Evolutionary conservation across 1,284 basidiomycete genomes (phyloP), one percentile per base, ranked within the genome.

Genomic region (Sporisorium scitamineum): DNA sequence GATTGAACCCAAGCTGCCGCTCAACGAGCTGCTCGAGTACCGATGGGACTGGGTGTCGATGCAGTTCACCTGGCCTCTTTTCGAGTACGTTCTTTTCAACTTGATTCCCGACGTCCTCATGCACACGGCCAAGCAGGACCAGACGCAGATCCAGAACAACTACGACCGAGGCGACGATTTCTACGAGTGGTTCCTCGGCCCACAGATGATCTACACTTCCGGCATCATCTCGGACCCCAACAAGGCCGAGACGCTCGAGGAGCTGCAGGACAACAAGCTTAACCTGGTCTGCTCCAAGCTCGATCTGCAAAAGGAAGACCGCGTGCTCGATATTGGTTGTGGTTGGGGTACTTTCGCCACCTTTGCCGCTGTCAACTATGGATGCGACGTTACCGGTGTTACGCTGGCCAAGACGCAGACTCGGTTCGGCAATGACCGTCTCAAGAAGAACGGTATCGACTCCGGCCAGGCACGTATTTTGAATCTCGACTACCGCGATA

Each of bases 241-340:
- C 79, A 87, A 88, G 45, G 89, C 92, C 80, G 93, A 98, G 87
- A 92, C 94, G 16, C 90, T 99, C 61, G 97, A 99, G 86, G 90
- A 96, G 83, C 90, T 99, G 41, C 97, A 99, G 88, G 96, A 99
- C 87, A 99, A 99, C 90, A 99, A 99, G 87, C 91, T 98, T 72
- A 91, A 92, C 41, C 87, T 97, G 70, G 95, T 99, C 39, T 98
- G 96, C 88, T 92, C 92, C 83, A 99, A 99, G 87, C 91, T 99
- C 74, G 89, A 92, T 85, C 90, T 99, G 62, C 88, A 97, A 84
- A 90, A 93, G 26, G 89, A 89, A 0, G 94, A 95, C 86, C 89
- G 90, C 73, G 88, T 98, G 37, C 91, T 99, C 63, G 94, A 95
- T 81, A 93, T 97, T 76, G 96, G 96, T 37, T 99, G 97, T 85